Conservation (phyloP, 257 asterid genomes). For the Solanum sejunctum region DNA sequence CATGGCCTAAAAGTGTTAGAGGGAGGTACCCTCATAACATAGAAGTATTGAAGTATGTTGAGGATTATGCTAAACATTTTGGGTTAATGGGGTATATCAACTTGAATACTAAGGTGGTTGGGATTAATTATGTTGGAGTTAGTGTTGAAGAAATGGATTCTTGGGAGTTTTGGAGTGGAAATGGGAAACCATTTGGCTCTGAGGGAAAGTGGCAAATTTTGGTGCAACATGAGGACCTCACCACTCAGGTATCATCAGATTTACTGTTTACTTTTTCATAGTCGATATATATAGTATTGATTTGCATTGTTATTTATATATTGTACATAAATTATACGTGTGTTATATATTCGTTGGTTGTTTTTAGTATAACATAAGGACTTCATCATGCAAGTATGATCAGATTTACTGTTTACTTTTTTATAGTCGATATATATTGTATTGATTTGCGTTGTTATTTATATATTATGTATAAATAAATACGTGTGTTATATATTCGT, state of each 20-base stretch:
- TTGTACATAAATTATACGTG: neutral
- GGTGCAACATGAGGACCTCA: constrained; percentile 14
- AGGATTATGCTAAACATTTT: constrained; percentile 38
- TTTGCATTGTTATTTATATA: neutral
- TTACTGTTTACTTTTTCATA: neutral
- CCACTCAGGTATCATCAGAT: constrained; percentile 11
- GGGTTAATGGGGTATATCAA: constrained; percentile 17
- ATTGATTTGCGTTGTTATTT: neutral
- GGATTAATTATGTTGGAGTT: constrained; percentile 34
- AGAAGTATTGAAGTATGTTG: constrained; percentile 23
- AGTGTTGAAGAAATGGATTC: constrained; percentile 21
- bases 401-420: neutral
- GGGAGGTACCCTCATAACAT: constrained; percentile 18
- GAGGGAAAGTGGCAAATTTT: constrained; percentile 50
- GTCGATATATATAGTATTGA: neutral
- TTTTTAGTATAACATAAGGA: neutral
- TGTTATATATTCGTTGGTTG: neutral
- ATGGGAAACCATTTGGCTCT: constrained; percentile 41
- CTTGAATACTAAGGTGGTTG: constrained; percentile 27
- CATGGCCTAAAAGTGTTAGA: constrained; percentile 41
- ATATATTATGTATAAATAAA: neutral
- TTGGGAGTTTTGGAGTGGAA: constrained; percentile 50
- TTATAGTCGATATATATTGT: neutral
- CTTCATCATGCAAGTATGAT: constrained; percentile 10
- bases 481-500: neutral